Evolutionary conservation across 345 rosid species (phyloP), one percentile per base, ranked within the genome.

Genomic region (Noccaea bulbosa): DNA sequence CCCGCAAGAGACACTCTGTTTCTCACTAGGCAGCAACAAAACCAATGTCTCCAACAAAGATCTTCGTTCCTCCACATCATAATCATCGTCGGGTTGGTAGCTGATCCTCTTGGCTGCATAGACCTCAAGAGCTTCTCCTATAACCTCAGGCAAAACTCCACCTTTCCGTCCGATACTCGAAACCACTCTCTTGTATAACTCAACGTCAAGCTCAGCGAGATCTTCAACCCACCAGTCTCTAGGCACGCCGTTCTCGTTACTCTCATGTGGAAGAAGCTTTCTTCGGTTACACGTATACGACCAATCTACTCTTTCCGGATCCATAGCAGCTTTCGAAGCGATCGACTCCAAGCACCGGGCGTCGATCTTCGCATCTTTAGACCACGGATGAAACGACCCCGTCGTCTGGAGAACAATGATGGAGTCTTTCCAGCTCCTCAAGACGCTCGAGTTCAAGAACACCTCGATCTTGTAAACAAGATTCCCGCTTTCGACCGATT

Each of bases 181-280:
- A 9, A 88, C 71, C 63, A 82, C 85, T 57, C 82, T 80, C 49
- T 81, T 81, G 63, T 80, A 88, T 62, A 88, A 44, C 48, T 88
- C 91, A 49, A 86, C 69, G 48, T 78, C 79, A 56, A 88, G 89
- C 55, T 88, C 94, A 7, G 84, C 64, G 4, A 86, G 74, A 75
- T 88, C 94, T 65, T 88, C 91, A 0, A 88, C 77, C 94, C 94
- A 88, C 94, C 94, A 88, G 60, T 88, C 94, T 69, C 71, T 81
- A 2, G 91, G 94, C 57, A 86, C 89, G 6, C 75, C 70, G 64
- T 77, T 60, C 15, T 66, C 49, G 38, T 22, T 51, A 40, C 14
- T 24, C 5, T 80, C 79, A 41, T 82, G 87, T 0, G 80, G 75
- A 45, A 79, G 77, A 45, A 81, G 79, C 75, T 86, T 84, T 65